Evolutionary conservation across 2,329 filamentous ascomycete genomes (phyloP).

Genomic region (Neoarthrinium moseri): DNA sequence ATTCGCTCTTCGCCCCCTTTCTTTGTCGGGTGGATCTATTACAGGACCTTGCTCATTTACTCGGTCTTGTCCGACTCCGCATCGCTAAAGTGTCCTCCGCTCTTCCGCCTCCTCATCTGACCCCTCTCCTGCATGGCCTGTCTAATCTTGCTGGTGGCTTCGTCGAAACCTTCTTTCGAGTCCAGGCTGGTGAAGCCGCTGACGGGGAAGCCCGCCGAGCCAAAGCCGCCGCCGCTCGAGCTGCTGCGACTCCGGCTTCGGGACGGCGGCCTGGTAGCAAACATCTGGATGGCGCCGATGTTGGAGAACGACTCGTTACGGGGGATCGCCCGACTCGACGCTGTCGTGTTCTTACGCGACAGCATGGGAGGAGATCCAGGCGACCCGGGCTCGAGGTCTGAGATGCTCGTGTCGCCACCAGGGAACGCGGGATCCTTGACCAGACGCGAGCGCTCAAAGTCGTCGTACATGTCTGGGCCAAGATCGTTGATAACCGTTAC

Average conservation of each 20-base stretch:
- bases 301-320: slow-evolving; percentile 94
- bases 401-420: slow-evolving; percentile 19
- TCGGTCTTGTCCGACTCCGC: slow-evolving; percentile 5
- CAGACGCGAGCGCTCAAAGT: slow-evolving; percentile 79
- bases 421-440: slow-evolving; percentile 52
- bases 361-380: slow-evolving; percentile 26
- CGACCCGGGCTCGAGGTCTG: slow-evolving; percentile 28
- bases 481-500: slow-evolving; percentile 93
- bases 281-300: slow-evolving; percentile 83
- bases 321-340: slow-evolving; percentile 58
- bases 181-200: slow-evolving; percentile 68
- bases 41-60: too few relatives aligned
- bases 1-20: too few relatives aligned
- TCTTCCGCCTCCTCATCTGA: slow-evolving; percentile 56
- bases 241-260: slow-evolving; percentile 72
- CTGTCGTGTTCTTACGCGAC: slow-evolving; percentile 49
- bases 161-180: slow-evolving; percentile 70
- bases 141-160: slow-evolving; percentile 80
- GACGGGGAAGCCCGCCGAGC: slow-evolving; percentile 62
- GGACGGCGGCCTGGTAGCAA: slow-evolving; percentile 83
- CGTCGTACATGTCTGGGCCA: slow-evolving; percentile 94
- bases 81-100: slow-evolving; percentile 22
- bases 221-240: slow-evolving; percentile 63
- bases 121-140: slow-evolving; percentile 82
- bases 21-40: too few relatives aligned